phyloP scores from a whole-genome alignment of 1,139 yeast species.

The Kurtzmaniella quercitrusa region DNA sequence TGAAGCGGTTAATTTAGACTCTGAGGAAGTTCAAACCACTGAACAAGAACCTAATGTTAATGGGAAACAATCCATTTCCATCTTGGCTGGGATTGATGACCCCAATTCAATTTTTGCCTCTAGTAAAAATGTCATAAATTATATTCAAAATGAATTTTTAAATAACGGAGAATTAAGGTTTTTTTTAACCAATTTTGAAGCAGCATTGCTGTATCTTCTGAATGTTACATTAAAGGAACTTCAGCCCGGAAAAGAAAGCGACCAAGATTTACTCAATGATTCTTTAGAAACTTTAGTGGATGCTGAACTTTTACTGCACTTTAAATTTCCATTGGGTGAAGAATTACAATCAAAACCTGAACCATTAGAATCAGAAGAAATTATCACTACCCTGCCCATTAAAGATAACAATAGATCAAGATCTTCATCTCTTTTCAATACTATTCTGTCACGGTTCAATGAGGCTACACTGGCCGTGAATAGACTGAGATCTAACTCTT shows the following conservation, averaged over 20 bases:
- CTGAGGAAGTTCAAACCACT: constrained; percentile 7
- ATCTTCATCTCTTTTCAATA: constrained; percentile 37
- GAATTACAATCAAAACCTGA: background rate
- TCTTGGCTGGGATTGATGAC: constrained; percentile 3
- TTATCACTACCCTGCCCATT: background rate
- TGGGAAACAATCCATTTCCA: constrained; percentile 2
- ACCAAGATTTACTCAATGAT: constrained; percentile 15
- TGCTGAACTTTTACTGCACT: constrained; percentile 25
- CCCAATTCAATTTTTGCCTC: constrained; percentile 19
- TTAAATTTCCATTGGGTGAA: constrained; percentile 22
- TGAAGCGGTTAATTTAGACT: constrained; percentile 29
- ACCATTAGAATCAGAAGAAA: background rate
- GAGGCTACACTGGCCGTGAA: constrained; percentile 17
- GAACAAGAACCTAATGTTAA: constrained; percentile 1
- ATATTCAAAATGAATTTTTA: constrained; percentile 24
- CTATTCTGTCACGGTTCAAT: constrained; percentile 27
- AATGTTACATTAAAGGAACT: constrained; percentile 34
- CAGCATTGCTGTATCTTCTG: constrained; percentile 35
- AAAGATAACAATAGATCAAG: constrained; percentile 23
- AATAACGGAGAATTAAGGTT: constrained; percentile 38
- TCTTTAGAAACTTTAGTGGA: constrained; percentile 28
- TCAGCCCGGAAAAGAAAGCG: constrained; percentile 9
- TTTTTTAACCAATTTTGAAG: constrained; percentile 43
- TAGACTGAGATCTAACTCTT: constrained; percentile 33
- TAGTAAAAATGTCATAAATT: constrained; percentile 28